Evolutionary conservation across 1,284 basidiomycete genomes (phyloP), one percentile per base, ranked within the genome.

Genomic region (Pulveroboletus sp.): DNA sequence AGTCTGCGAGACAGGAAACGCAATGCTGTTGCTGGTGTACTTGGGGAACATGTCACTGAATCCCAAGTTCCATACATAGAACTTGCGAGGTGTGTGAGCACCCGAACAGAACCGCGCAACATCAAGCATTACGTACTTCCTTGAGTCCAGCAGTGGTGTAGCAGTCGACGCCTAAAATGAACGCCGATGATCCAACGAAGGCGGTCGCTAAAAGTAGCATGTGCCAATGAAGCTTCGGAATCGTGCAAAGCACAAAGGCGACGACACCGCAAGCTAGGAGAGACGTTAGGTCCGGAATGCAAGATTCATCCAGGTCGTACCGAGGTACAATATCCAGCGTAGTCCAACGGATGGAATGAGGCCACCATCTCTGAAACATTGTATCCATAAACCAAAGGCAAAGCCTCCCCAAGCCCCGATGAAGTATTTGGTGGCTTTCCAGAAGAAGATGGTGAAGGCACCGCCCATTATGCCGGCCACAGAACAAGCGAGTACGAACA

Each of bases 11-110:
- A 96, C 84, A 12, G 92, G 92, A 66, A 92, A 96, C 49, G 81
- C 75, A 52, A 91, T 91, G 57, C 80, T 77, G 62, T 87, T 85
- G 59, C 80, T 72, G 17, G 75, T 74, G 64, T 85, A 92, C 64
- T 87, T 89, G 15, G 89, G 85, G 74, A 96, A 97, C 35, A 97
- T 74, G 4, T 77, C 67, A 11, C 77, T 79, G 74, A 94, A 94
- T 20, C 96, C 96, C 44, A 98, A 77, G 69, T 97, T 98, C 86
- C 91, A 96, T 49, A 96, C 79, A 74, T 97, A 98, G 75, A 96
- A 97, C 90, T 93, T 60, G 29, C 33, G 20, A 15, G 25, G 38
- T 44, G 36, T 38, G 50, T 65, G 25, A 63, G 55, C 51, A 49
- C 43, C 8, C n/a, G 18, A 49, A 24, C 20, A 35, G 61, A 43